Conservation (phyloP, 805 yeast species). For the Cyberlindnera lachancei region DNA sequence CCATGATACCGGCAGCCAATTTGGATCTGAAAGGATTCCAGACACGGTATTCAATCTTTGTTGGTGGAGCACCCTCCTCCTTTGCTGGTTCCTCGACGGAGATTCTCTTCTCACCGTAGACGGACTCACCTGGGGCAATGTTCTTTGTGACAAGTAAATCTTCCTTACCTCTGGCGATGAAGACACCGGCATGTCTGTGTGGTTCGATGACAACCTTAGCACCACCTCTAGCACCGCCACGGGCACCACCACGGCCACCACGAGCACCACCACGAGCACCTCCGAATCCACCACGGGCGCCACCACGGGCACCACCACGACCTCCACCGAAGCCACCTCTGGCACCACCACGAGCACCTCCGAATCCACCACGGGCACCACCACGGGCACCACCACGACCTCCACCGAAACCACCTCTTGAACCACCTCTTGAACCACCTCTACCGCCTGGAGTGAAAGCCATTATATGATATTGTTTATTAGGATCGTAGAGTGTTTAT, state of each 20-base stretch:
- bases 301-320: constrained; percentile 42
- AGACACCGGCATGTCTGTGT: constrained; percentile 98
- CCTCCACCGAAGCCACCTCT: constrained; percentile 37
- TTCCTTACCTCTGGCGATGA: constrained; percentile 99
- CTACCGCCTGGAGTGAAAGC: constrained; percentile 68
- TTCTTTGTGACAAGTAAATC: constrained; percentile 96
- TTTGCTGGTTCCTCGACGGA: constrained; percentile 87
- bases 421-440: constrained; percentile 42
- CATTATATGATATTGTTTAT: too few relatives aligned
- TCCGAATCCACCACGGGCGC: constrained; percentile 42
- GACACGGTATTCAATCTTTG: constrained; percentile 97
- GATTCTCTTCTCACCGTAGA: constrained; percentile 96
- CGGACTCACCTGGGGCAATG: constrained; percentile 97
- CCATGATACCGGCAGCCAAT: constrained; percentile 99
- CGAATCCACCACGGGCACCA: constrained; percentile 33
- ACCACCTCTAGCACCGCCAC: constrained; percentile 83
- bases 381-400: constrained; percentile 51
- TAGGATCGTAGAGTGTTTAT: too few relatives aligned
- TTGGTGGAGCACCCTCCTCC: constrained; percentile 82
- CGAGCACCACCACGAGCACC: constrained; percentile 46
- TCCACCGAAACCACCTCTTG: constrained; percentile 37
- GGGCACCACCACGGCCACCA: constrained; percentile 62
- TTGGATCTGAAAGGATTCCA: constrained; percentile 99
- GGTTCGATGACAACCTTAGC: constrained; percentile 98
- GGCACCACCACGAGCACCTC: constrained; percentile 32